These are phyloP conservation scores for Boletus tylopilopsis DNA, from an alignment of 768 basidiomycete genomes.

Conservation along the genomic window DNA sequence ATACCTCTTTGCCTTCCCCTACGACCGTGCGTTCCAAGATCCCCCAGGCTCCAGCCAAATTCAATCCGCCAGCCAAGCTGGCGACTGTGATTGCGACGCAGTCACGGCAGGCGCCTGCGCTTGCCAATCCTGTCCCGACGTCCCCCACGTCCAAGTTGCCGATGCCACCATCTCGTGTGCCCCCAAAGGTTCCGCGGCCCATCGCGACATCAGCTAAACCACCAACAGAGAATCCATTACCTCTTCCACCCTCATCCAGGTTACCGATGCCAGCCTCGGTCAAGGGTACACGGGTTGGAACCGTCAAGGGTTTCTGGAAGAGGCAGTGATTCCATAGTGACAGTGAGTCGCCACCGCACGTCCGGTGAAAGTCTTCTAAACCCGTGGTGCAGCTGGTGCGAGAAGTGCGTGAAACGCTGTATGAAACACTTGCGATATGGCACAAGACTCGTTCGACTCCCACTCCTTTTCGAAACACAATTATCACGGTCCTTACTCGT, in stretches of 20 bases:
- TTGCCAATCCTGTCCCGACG: neutral
- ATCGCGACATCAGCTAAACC: conserved; percentile 2
- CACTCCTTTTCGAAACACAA: neutral
- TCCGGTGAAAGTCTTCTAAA: neutral
- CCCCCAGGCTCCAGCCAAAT: conserved; percentile 22
- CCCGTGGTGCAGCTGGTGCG: neutral
- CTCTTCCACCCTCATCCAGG: conserved; percentile 9
- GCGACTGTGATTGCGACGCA: conserved; percentile 28
- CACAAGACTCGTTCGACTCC: neutral
- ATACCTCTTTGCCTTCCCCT: conserved; percentile 4
- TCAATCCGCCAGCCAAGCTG: conserved; percentile 29
- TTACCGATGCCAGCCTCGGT: conserved; percentile 25
- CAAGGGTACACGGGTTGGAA: conserved; percentile 21
- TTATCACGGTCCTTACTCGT: conserved; percentile 17
- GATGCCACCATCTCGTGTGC: conserved; percentile 12
- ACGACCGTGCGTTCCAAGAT: conserved; percentile 14
- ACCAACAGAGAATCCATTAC: neutral
- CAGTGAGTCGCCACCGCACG: conserved; percentile 5
- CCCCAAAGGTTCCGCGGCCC: conserved; percentile 11
- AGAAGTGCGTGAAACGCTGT: conserved; percentile 1
- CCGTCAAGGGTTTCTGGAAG: conserved; percentile 33
- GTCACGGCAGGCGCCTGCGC: conserved; percentile 9
- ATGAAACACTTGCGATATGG: conserved; percentile 5
- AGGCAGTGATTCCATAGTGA: conserved; percentile 12
- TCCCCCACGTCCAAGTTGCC: conserved; percentile 22